Percentiles rank a stretch among this genome's conserved stretches.
Conservation (phyloP, 176 grass and related monocot genomes). For the Phyllostachys edulis region DNA sequence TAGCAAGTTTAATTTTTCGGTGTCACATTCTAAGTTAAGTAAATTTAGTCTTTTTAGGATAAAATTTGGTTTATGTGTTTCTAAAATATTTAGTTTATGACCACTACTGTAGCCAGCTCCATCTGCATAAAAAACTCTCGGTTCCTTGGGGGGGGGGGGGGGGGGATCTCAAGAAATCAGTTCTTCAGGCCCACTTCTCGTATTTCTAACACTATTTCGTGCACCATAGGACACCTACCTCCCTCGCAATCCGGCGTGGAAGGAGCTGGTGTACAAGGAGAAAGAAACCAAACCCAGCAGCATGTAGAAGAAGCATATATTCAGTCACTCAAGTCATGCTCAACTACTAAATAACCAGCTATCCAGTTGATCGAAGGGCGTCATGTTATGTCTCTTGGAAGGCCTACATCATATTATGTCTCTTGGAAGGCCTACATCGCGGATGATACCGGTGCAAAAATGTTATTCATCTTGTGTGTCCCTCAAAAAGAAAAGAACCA, state of each 20-base stretch:
- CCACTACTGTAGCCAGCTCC: neutral
- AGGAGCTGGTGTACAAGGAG: conserved; percentile 47
- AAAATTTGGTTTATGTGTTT: neutral
- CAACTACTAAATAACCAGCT: conserved; percentile 19
- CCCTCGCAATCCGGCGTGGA: conserved; percentile 58
- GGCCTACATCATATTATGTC: neutral
- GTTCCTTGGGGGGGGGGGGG: too few species aligned
- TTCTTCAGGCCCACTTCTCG: neutral
- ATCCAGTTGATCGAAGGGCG: neutral
- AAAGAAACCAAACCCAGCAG: conserved; percentile 29
- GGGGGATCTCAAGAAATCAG: too few species aligned
- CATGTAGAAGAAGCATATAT: conserved; percentile 23
- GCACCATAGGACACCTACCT: conserved; percentile 66
- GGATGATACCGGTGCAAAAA: neutral
- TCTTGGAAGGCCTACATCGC: neutral
- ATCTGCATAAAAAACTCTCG: neutral
- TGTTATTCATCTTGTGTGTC: neutral
- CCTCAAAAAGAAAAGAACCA: neutral
- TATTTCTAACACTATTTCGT: neutral
- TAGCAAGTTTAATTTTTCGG: too few species aligned
- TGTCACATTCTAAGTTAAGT: too few species aligned
- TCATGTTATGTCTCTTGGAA: neutral
- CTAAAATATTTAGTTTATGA: neutral
- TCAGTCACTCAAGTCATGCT: neutral
- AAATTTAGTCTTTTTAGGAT: neutral